Evolutionary conservation across 306 rosid species (phyloP).

Genomic region (Dryas alaskensis): DNA sequence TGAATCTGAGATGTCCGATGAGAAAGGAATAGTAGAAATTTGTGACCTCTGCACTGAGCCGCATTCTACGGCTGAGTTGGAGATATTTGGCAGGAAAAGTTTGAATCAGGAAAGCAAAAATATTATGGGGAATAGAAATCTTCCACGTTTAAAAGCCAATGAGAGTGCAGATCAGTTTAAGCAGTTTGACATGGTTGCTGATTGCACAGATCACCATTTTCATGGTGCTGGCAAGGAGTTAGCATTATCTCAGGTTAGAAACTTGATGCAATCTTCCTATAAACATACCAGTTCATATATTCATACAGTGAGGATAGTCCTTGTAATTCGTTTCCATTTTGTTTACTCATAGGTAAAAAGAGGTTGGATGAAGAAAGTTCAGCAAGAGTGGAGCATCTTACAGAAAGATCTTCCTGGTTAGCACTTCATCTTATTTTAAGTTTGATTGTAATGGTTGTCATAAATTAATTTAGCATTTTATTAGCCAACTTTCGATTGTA

Average conservation of each 20-base stretch:
- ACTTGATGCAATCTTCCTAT: not conserved
- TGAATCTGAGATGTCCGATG: slow-evolving; percentile 36
- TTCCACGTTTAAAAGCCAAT: slow-evolving; percentile 30
- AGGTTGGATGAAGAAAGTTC: slow-evolving; percentile 84
- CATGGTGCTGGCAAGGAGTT: slow-evolving; percentile 45
- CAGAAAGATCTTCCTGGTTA: slow-evolving; percentile 86
- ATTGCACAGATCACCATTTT: slow-evolving; percentile 82
- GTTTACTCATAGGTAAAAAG: slow-evolving; percentile 50
- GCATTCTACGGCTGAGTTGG: slow-evolving; percentile 29
- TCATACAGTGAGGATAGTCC: slow-evolving; percentile 16
- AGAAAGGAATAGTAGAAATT: slow-evolving; percentile 44
- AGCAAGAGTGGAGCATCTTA: slow-evolving; percentile 86
- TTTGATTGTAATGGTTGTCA: not conserved
- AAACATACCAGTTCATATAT: not conserved
- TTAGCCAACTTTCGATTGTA: not conserved
- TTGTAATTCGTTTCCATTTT: slow-evolving; percentile 14
- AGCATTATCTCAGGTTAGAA: slow-evolving; percentile 67
- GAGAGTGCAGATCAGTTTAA: slow-evolving; percentile 44
- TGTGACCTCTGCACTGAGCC: slow-evolving; percentile 40
- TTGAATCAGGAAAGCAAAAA: slow-evolving; percentile 29
- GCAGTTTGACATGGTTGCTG: slow-evolving; percentile 64
- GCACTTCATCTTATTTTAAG: slow-evolving; percentile 27
- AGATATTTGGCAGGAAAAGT: slow-evolving; percentile 28
- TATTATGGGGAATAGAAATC: slow-evolving; percentile 28
- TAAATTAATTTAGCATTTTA: not conserved